phyloP scores from a whole-genome alignment of 1,284 basidiomycete species.

The Spongispora temasekensis region DNA sequence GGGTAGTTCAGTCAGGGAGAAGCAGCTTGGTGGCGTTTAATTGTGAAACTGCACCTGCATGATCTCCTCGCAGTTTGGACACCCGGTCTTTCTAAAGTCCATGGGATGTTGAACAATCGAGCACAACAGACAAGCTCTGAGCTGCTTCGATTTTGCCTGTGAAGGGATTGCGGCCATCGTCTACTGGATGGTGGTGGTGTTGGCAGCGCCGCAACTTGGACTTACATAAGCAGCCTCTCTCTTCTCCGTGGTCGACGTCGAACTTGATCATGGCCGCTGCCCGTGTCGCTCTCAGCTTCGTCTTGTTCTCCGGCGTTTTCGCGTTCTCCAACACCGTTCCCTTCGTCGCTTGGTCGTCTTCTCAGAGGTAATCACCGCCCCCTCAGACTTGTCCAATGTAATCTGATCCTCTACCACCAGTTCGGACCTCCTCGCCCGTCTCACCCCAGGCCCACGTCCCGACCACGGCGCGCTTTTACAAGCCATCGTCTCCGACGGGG shows the following conservation, averaged over 20 bases:
- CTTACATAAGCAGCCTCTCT: conserved; percentile 22
- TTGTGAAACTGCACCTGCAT: conserved; percentile 65
- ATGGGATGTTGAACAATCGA: conserved; percentile 84
- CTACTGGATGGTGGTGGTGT: neutral
- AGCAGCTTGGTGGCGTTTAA: neutral
- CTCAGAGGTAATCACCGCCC: conserved; percentile 46
- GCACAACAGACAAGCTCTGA: conserved; percentile 91
- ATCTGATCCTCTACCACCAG: conserved; percentile 32
- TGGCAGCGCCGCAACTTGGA: neutral
- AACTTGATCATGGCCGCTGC: too few relatives aligned
- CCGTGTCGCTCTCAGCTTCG: conserved; percentile 24
- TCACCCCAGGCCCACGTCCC: conserved; percentile 37
- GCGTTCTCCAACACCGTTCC: conserved; percentile 64
- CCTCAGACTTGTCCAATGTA: neutral
- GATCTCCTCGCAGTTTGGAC: conserved; percentile 96
- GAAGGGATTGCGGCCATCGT: conserved; percentile 52
- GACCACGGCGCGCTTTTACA: conserved; percentile 41
- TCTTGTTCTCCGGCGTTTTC: conserved; percentile 42
- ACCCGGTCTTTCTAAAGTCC: conserved; percentile 87
- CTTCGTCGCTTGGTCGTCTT: conserved; percentile 66
- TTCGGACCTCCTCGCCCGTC: conserved; percentile 46
- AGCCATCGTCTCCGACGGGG: conserved; percentile 45
- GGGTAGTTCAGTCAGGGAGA: neutral
- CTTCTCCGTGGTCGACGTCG: too few relatives aligned
- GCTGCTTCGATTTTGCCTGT: conserved; percentile 65